A percentile compares a stretch with the other conserved stretches of the same genome.
These are phyloP conservation scores for Xylaria hypoxylon DNA, from an alignment of 2,329 filamentous ascomycete genomes.

Conservation along the genomic window DNA sequence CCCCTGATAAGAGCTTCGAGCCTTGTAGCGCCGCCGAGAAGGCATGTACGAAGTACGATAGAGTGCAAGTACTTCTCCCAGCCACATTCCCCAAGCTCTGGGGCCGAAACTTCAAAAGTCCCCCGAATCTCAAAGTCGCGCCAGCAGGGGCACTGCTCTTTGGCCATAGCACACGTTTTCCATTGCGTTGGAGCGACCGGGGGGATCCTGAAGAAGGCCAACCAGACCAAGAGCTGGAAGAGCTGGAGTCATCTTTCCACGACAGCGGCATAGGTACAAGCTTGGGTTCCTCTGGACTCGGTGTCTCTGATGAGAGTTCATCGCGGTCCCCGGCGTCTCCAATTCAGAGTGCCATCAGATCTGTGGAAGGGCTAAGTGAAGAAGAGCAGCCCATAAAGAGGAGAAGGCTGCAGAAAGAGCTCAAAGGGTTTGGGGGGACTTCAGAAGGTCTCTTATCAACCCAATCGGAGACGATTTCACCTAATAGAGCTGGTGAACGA, in stretches of 20 bases:
- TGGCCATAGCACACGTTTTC: slow-evolving; percentile 35
- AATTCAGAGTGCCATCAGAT: too few relatives aligned
- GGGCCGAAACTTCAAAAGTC: slow-evolving; percentile 20
- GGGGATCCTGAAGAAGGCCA: slow-evolving; percentile 31
- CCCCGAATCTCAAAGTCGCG: slow-evolving; percentile 3
- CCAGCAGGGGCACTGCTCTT: slow-evolving; percentile 39
- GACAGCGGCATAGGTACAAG: slow-evolving; percentile 20
- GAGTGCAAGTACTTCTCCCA: slow-evolving; percentile 22
- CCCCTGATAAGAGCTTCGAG: slow-evolving; percentile 34
- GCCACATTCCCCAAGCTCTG: slow-evolving; percentile 15
- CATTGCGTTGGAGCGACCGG: slow-evolving; percentile 30
- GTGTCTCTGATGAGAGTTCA: too few relatives aligned
- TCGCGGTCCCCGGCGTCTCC: too few relatives aligned
- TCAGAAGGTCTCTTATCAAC: too few relatives aligned
- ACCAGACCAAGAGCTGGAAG: background rate
- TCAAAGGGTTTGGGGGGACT: too few relatives aligned
- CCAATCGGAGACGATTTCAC: too few relatives aligned
- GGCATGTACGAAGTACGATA: background rate
- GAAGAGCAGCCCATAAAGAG: too few relatives aligned
- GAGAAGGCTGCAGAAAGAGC: too few relatives aligned
- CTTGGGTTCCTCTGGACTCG: slow-evolving; percentile 1
- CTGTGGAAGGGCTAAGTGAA: too few relatives aligned
- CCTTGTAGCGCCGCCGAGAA: slow-evolving; percentile 2
- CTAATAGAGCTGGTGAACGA: too few relatives aligned
- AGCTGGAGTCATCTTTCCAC: slow-evolving; percentile 1